These are phyloP conservation scores for Ambrosia trifida DNA, from an alignment of 129 eudicot species.

Conservation along the genomic window DNA sequence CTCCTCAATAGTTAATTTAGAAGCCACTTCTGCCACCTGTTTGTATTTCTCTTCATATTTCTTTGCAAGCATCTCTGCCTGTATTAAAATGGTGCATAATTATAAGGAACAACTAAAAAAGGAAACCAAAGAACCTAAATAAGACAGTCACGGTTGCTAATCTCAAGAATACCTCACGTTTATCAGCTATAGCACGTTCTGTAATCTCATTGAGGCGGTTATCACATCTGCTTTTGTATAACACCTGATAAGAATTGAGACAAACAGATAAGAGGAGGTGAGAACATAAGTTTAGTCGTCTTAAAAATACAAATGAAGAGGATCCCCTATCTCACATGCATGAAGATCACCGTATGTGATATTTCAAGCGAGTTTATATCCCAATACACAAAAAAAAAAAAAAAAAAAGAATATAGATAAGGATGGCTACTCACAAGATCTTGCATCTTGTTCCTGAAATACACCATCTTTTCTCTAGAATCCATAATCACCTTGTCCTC, in stretches of 20 bases:
- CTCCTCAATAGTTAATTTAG: slow-evolving; percentile 95
- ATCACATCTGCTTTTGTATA: slow-evolving; percentile 96
- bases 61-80: slow-evolving; percentile 88
- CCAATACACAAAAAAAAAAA: not conserved
- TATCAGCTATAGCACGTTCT: slow-evolving; percentile 91
- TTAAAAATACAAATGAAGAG: not conserved
- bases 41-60: slow-evolving; percentile 96
- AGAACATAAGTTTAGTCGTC: not conserved
- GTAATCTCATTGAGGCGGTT: slow-evolving; percentile 97
- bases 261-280: not conserved
- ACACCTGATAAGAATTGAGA: slow-evolving; percentile 45
- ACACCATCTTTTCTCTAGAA: slow-evolving; percentile 85
- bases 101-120: not conserved
- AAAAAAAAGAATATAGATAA: not conserved
- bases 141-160: slow-evolving; percentile 4
- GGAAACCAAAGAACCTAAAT: slow-evolving; percentile 18
- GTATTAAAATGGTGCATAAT: slow-evolving; percentile 21
- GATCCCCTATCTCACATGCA: slow-evolving; percentile 4
- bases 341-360: not conserved
- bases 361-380: slow-evolving; percentile 4
- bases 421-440: slow-evolving; percentile 75
- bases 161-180: slow-evolving; percentile 66
- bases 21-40: slow-evolving; percentile 91
- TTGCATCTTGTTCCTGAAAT: slow-evolving; percentile 85
- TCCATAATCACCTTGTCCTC: slow-evolving; percentile 70